Conservation (phyloP, 129 eudicot species). For the Glebionis coronaria region DNA sequence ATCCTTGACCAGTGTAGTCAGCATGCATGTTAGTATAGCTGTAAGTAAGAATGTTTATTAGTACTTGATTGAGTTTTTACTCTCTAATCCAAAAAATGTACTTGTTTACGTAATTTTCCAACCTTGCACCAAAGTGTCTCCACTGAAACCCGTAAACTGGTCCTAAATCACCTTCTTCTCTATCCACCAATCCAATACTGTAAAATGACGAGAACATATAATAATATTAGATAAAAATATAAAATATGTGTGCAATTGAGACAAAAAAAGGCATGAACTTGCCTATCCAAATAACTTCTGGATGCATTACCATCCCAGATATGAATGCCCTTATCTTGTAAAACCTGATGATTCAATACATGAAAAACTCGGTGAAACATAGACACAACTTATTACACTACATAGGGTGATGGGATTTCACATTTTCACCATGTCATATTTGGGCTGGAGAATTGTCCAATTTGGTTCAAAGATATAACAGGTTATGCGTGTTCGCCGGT, state of each 20-base stretch:
- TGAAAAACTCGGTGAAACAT: conserved; percentile 5
- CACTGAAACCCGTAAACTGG: conserved; percentile 98
- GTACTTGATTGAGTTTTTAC: neutral
- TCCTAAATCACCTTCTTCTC: conserved; percentile 97
- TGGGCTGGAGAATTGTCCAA: neutral
- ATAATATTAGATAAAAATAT: neutral
- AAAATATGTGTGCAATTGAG: neutral
- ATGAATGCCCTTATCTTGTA: conserved; percentile 83
- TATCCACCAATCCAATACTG: conserved; percentile 77
- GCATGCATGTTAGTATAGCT: conserved; percentile 39
- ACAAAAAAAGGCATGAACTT: conserved; percentile 19
- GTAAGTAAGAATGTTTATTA: conserved; percentile 17
- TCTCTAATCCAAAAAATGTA: neutral
- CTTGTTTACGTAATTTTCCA: conserved; percentile 1
- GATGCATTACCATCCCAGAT: conserved; percentile 99
- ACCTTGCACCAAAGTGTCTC: conserved; percentile 99
- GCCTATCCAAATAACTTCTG: conserved; percentile 88
- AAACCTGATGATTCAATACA: conserved; percentile 38
- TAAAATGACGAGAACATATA: conserved; percentile 8
- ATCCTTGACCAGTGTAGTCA: conserved; percentile 16
- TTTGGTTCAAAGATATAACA: conserved; percentile 2
- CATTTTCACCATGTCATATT: neutral
- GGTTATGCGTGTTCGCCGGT: conserved; percentile 1
- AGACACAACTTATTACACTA: too few relatives aligned
- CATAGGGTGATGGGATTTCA: too few relatives aligned